A percentile compares a stretch with the other conserved stretches of the same genome.
Conservation (phyloP, 495 filamentous ascomycete species). For the Penicillium daleae region DNA sequence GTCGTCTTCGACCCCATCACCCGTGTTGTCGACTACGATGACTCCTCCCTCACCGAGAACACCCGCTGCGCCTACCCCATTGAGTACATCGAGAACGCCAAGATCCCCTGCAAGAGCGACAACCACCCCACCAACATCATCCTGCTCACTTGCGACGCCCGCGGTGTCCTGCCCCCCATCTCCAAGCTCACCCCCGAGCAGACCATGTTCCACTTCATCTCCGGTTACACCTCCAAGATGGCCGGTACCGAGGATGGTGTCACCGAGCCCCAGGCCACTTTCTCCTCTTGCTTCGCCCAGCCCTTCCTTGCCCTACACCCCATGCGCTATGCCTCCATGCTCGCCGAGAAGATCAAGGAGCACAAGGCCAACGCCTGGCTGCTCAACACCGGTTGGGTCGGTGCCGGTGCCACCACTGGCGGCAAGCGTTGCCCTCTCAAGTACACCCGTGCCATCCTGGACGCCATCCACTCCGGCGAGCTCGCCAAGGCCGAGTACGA, state of each 20-base stretch:
- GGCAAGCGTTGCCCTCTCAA: slow-evolving; percentile 98
- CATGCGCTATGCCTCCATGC: slow-evolving; percentile 98
- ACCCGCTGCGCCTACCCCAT: slow-evolving; percentile 98
- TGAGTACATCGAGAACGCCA: slow-evolving; percentile 97
- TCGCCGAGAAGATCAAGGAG: slow-evolving; percentile 93
- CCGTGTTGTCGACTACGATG: slow-evolving; percentile 92
- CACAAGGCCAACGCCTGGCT: slow-evolving; percentile 98
- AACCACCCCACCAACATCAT: slow-evolving; percentile 97
- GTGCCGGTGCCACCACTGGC: slow-evolving; percentile 89
- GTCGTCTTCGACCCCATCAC: slow-evolving; percentile 93
- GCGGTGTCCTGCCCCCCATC: slow-evolving; percentile 96
- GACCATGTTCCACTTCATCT: slow-evolving; percentile 99
- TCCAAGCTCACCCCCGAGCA: slow-evolving; percentile 95
- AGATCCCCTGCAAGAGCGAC: slow-evolving; percentile 88
- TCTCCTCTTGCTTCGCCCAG: slow-evolving; percentile 99
- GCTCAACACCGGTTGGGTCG: slow-evolving; percentile 99
- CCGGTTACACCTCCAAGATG: slow-evolving; percentile 99
- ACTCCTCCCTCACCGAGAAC: slow-evolving; percentile 94
- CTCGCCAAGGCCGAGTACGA: slow-evolving; percentile 91
- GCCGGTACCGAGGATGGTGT: slow-evolving; percentile 97
- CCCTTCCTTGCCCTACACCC: slow-evolving; percentile 98
- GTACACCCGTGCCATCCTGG: slow-evolving; percentile 98
- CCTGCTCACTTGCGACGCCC: slow-evolving; percentile 95
- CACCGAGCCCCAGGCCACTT: slow-evolving; percentile 95
- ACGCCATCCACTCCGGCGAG: slow-evolving; percentile 95